phyloP scores from a whole-genome alignment of 1,139 yeast genomes.

The Yamadazyma sp. region DNA sequence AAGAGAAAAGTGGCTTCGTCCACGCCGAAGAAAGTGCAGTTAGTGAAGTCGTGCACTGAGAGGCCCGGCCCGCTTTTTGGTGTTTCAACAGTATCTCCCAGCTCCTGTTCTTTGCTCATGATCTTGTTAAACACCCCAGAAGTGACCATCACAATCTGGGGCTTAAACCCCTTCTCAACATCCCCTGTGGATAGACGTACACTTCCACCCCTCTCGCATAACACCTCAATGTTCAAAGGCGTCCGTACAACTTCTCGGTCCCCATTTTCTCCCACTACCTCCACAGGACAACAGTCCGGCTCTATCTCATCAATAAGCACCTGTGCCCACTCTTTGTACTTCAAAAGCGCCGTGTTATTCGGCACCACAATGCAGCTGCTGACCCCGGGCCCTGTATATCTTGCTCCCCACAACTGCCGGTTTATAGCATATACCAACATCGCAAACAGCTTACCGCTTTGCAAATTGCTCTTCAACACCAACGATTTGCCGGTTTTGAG shows the following conservation, averaged over 20 bases:
- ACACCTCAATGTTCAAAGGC: constrained; percentile 23
- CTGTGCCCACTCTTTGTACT: constrained; percentile 18
- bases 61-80: too few species aligned
- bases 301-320: constrained; percentile 20
- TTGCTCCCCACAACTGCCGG: constrained; percentile 8
- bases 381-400: constrained; percentile 13
- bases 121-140: constrained; percentile 3
- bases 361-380: constrained; percentile 27
- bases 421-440: constrained; percentile 25
- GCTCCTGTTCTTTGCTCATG: not conserved
- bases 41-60: constrained; percentile 5
- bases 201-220: constrained; percentile 4
- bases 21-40: constrained; percentile 12
- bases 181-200: not conserved
- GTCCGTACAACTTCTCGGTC: constrained; percentile 13
- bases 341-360: constrained; percentile 22
- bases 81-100: too few species aligned
- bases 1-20: constrained; percentile 23
- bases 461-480: constrained; percentile 14
- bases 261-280: too few species aligned
- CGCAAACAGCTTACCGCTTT: constrained; percentile 28
- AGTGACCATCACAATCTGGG: constrained; percentile 25
- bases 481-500: constrained; percentile 19
- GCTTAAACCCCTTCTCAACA: constrained; percentile 6
- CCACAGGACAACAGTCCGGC: constrained; percentile 19